These are phyloP conservation scores for Gamarada debralockiae DNA, from an alignment of 495 filamentous ascomycete species.

Conservation along the genomic window DNA sequence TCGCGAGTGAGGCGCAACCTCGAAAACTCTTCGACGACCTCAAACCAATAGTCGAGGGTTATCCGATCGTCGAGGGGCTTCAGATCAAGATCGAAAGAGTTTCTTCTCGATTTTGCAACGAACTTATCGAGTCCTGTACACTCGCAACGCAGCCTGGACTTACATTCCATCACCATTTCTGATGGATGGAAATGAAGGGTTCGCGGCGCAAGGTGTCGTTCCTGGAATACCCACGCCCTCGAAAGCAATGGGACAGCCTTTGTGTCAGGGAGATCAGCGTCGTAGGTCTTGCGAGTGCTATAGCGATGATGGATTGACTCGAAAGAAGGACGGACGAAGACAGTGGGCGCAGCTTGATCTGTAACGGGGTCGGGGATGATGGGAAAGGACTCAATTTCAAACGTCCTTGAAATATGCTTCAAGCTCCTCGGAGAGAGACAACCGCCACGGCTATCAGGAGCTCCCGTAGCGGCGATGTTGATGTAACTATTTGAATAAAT, in stretches of 20 bases:
- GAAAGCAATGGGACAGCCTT: neutral
- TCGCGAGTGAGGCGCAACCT: neutral
- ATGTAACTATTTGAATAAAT: conserved; percentile 15
- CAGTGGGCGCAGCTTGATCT: too few species aligned
- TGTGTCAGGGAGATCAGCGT: neutral
- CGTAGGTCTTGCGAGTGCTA: neutral
- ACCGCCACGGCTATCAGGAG: neutral
- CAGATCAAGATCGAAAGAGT: neutral
- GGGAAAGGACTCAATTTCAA: neutral
- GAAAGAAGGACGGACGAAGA: neutral
- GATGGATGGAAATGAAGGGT: conserved; percentile 21
- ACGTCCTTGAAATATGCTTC: neutral
- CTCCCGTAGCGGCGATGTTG: conserved; percentile 12
- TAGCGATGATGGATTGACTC: neutral
- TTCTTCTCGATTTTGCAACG: neutral
- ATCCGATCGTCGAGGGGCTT: neutral
- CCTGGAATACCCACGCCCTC: conserved; percentile 31
- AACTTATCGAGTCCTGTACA: neutral
- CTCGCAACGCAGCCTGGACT: neutral
- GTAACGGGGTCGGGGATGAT: neutral
- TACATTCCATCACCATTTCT: conserved; percentile 30
- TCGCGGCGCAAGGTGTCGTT: conserved; percentile 26
- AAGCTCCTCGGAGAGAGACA: neutral
- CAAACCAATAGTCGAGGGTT: neutral
- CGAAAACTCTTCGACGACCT: neutral